Evolutionary conservation across 1,139 yeast species (phyloP).

Genomic region (Nakaseomyces uthaithaninus): DNA sequence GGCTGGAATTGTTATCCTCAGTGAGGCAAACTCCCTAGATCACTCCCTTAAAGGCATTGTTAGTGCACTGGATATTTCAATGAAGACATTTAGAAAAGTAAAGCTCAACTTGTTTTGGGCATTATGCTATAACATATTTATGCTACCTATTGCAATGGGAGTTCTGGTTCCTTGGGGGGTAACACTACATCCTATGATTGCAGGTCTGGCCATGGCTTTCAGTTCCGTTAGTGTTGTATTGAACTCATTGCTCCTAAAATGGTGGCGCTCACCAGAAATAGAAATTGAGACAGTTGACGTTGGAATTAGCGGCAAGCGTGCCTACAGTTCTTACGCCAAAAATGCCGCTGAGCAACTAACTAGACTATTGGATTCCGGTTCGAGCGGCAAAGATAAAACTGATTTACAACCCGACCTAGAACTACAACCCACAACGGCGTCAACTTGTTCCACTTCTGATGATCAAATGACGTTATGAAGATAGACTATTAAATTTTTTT

Average conservation of each 20-base stretch:
- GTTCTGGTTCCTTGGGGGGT: slow-evolving; percentile 69
- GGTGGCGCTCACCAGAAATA: slow-evolving; percentile 44
- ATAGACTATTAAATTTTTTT: too few relatives aligned
- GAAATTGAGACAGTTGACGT: neutral
- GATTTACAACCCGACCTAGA: slow-evolving; percentile 1
- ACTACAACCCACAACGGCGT: neutral
- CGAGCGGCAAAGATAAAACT: neutral
- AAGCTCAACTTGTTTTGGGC: slow-evolving; percentile 84
- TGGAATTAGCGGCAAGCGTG: neutral
- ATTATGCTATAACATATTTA: slow-evolving; percentile 67
- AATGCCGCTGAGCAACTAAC: slow-evolving; percentile 1
- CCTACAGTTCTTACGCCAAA: neutral
- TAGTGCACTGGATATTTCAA: slow-evolving; percentile 65
- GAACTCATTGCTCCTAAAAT: slow-evolving; percentile 63
- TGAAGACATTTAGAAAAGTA: slow-evolving; percentile 62
- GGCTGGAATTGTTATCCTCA: slow-evolving; percentile 79
- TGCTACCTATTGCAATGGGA: slow-evolving; percentile 98
- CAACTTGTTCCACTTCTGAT: neutral
- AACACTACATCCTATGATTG: slow-evolving; percentile 77
- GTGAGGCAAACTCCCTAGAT: slow-evolving; percentile 22
- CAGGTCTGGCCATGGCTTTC: slow-evolving; percentile 90
- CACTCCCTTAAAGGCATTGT: slow-evolving; percentile 56
- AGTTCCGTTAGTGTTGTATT: slow-evolving; percentile 84
- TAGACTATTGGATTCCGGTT: neutral
- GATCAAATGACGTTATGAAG: neutral